Percentiles rank a stretch among this genome's conserved stretches.
These are phyloP conservation scores for Bacidia gigantensis DNA, from an alignment of 495 filamentous ascomycete species.

Conservation along the genomic window DNA sequence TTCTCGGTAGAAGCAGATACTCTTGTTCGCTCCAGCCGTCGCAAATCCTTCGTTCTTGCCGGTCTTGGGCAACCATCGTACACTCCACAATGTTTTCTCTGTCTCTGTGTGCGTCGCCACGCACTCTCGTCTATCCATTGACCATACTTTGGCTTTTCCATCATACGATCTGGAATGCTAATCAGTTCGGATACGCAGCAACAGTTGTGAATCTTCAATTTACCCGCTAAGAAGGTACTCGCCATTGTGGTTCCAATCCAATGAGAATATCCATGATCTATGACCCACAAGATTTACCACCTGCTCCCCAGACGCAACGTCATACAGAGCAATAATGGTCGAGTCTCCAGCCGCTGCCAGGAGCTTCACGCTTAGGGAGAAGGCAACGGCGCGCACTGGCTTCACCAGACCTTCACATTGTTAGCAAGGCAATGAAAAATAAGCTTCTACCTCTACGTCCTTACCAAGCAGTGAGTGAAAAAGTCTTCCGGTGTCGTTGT, in stretches of 20 bases:
- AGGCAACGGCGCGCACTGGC: slow-evolving; percentile 67
- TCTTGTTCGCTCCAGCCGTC: slow-evolving; percentile 65
- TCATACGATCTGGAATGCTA: slow-evolving; percentile 29
- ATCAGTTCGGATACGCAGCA: background rate
- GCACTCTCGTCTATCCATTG: slow-evolving; percentile 62
- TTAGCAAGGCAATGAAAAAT: background rate
- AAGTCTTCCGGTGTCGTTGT: slow-evolving; percentile 74
- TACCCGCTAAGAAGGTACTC: slow-evolving; percentile 83
- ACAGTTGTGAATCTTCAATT: slow-evolving; percentile 17
- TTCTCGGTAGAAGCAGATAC: slow-evolving; percentile 81
- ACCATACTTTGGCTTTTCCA: slow-evolving; percentile 93
- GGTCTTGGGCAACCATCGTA: slow-evolving; percentile 75
- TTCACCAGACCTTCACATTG: slow-evolving; percentile 56
- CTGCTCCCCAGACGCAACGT: slow-evolving; percentile 82
- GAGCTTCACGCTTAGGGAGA: slow-evolving; percentile 70
- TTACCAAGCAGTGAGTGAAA: slow-evolving; percentile 73
- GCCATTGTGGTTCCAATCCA: slow-evolving; percentile 89
- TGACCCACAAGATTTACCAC: slow-evolving; percentile 72
- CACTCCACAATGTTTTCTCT: slow-evolving; percentile 73
- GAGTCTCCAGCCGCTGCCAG: slow-evolving; percentile 91
- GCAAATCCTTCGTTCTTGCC: slow-evolving; percentile 72
- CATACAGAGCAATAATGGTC: slow-evolving; percentile 77
- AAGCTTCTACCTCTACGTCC: slow-evolving; percentile 11
- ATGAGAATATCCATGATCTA: slow-evolving; percentile 69
- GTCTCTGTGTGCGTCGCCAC: slow-evolving; percentile 90